Evolutionary conservation across 2,329 filamentous ascomycete species (phyloP).

Genomic region (Fusarium buxicola): DNA sequence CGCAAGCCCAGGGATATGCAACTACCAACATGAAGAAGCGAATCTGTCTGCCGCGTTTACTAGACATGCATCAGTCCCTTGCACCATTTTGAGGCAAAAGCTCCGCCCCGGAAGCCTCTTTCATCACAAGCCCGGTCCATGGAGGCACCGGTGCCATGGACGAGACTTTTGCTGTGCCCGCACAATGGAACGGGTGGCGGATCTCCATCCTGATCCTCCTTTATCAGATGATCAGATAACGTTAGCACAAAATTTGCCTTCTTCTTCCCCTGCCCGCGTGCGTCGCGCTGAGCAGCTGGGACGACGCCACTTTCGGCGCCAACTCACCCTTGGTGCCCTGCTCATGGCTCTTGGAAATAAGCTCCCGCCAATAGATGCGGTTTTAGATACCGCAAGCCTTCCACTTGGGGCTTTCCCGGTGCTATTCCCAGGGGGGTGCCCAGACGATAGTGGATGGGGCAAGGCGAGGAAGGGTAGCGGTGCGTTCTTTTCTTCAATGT

Average conservation of each 20-base stretch:
- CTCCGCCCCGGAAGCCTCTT: neutral
- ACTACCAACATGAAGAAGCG: neutral
- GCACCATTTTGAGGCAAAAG: neutral
- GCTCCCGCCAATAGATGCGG: slow-evolving; percentile 7
- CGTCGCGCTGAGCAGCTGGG: slow-evolving; percentile 2
- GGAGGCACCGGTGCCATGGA: neutral
- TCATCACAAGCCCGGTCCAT: neutral
- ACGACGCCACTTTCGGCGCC: slow-evolving; percentile 11
- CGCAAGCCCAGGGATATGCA: no score
- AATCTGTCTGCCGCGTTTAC: no score
- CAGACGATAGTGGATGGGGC: slow-evolving; percentile 5
- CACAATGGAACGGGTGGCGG: neutral
- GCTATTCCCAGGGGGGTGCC: slow-evolving; percentile 10
- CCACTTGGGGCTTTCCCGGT: slow-evolving; percentile 8
- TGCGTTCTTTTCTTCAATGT: slow-evolving; percentile 16
- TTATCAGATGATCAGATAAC: slow-evolving; percentile 33
- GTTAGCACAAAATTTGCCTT: slow-evolving; percentile 13
- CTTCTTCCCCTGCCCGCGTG: no score
- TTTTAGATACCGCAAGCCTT: neutral
- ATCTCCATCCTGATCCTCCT: slow-evolving; percentile 10
- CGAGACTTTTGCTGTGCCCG: slow-evolving; percentile 11
- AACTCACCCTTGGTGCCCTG: slow-evolving; percentile 4
- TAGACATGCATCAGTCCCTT: neutral
- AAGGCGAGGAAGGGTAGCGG: slow-evolving; percentile 2
- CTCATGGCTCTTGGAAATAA: slow-evolving; percentile 13